Conservation (phyloP, 2,329 filamentous ascomycete genomes). For the Ilyonectria sp. region DNA sequence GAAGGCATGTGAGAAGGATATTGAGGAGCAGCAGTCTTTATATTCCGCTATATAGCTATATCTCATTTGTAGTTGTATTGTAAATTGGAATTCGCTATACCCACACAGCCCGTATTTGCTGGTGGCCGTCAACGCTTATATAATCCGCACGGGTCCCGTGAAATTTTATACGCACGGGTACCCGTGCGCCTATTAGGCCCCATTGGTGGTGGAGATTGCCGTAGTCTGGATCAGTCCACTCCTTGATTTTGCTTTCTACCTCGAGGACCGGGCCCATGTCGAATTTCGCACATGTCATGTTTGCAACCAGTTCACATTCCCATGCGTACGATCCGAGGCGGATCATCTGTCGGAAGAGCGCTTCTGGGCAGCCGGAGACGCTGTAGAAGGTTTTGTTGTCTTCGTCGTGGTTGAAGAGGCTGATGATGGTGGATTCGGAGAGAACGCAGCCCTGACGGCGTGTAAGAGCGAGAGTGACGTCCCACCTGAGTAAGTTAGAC, state of each 20-base stretch:
- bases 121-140: no score
- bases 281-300: slow-evolving; percentile 52
- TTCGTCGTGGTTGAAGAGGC: slow-evolving; percentile 34
- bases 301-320: slow-evolving; percentile 46
- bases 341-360: slow-evolving; percentile 47
- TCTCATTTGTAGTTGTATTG: no score
- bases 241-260: slow-evolving; percentile 40
- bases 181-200: no score
- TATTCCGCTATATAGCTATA: no score
- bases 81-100: no score
- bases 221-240: slow-evolving; percentile 38
- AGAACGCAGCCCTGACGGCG: slow-evolving; percentile 49
- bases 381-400: slow-evolving; percentile 51
- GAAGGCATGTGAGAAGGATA: no score
- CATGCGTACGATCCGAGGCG: slow-evolving; percentile 49
- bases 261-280: slow-evolving; percentile 37
- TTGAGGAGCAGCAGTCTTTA: no score
- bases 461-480: slow-evolving; percentile 52
- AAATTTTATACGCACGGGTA: no score
- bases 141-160: no score
- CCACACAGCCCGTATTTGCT: no score
- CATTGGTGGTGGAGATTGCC: slow-evolving; percentile 12
- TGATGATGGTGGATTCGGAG: slow-evolving; percentile 33
- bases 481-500: slow-evolving; percentile 43
- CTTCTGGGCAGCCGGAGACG: slow-evolving; percentile 52